These are phyloP conservation scores for Candida oleophila DNA, from an alignment of 805 yeast genomes.

Conservation along the genomic window DNA sequence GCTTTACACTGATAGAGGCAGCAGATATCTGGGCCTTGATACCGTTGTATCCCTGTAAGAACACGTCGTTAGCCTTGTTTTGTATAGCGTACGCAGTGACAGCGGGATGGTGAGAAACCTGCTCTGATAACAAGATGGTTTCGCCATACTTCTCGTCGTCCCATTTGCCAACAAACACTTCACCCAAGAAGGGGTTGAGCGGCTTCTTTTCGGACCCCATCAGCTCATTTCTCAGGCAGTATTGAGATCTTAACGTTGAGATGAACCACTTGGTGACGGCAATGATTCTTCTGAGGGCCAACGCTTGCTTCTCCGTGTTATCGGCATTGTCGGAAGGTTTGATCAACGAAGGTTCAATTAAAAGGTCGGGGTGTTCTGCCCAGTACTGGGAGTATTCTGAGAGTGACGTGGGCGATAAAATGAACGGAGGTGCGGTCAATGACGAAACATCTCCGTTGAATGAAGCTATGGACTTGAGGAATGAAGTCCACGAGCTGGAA, in stretches of 20 bases:
- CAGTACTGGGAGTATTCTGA: slow-evolving; percentile 93
- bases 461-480: slow-evolving; percentile 84
- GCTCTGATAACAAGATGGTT: slow-evolving; percentile 79
- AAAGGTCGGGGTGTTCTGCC: slow-evolving; percentile 88
- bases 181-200: slow-evolving; percentile 93
- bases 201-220: slow-evolving; percentile 98
- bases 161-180: slow-evolving; percentile 91
- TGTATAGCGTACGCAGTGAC: slow-evolving; percentile 86
- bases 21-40: slow-evolving; percentile 81
- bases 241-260: slow-evolving; percentile 88
- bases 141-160: slow-evolving; percentile 65
- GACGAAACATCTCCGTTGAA: slow-evolving; percentile 93
- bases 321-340: slow-evolving; percentile 37
- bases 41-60: slow-evolving; percentile 86
- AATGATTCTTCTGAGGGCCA: slow-evolving; percentile 63
- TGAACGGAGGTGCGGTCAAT: slow-evolving; percentile 96
- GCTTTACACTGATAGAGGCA: slow-evolving; percentile 79
- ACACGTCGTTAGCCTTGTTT: slow-evolving; percentile 67
- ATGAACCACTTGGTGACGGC: slow-evolving; percentile 90
- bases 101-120: slow-evolving; percentile 97
- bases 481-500: slow-evolving; percentile 79
- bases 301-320: slow-evolving; percentile 33
- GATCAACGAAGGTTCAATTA: slow-evolving; percentile 67
- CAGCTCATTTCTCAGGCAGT: slow-evolving; percentile 86
- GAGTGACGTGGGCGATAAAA: slow-evolving; percentile 83